Evolutionary conservation across 2,329 filamentous ascomycete species (phyloP).

Genomic region (Alternaria angustiovoidea): DNA sequence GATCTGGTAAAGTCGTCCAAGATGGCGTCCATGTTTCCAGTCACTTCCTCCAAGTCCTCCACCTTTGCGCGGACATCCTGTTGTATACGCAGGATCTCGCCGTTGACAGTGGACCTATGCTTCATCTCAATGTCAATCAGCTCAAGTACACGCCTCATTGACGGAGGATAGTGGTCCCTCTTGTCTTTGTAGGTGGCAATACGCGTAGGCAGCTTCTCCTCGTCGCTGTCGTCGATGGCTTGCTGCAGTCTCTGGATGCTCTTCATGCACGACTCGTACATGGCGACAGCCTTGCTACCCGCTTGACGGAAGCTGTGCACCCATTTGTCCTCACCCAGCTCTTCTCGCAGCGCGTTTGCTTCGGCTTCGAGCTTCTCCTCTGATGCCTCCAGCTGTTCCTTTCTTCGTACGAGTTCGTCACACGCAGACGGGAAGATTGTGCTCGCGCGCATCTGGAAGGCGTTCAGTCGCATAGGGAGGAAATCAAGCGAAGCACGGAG

Average conservation of each 20-base stretch:
- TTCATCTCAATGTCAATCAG: conserved; percentile 97
- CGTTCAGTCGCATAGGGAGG: conserved; percentile 89
- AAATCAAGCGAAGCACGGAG: conserved; percentile 93
- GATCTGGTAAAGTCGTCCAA: conserved; percentile 74
- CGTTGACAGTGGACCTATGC: conserved; percentile 94
- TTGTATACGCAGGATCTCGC: conserved; percentile 87
- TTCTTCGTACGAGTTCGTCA: conserved; percentile 81
- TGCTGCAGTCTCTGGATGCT: conserved; percentile 85
- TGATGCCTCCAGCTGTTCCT: conserved; percentile 77
- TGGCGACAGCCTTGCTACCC: conserved; percentile 89
- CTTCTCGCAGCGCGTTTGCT: conserved; percentile 85
- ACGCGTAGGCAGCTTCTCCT: conserved; percentile 69
- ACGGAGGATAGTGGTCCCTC: conserved; percentile 90
- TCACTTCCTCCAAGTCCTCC: conserved; percentile 76
- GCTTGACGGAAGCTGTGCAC: conserved; percentile 94
- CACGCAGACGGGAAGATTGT: conserved; percentile 87
- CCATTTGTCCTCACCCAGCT: conserved; percentile 95
- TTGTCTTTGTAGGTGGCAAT: conserved; percentile 95
- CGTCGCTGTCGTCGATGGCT: conserved; percentile 75
- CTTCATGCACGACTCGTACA: conserved; percentile 93
- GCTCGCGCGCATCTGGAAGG: conserved; percentile 81
- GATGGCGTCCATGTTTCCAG: conserved; percentile 76
- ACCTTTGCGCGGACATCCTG: conserved; percentile 86
- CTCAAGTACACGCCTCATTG: conserved; percentile 86
- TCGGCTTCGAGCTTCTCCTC: conserved; percentile 91